These are phyloP conservation scores for Teratosphaeria viscida DNA, from an alignment of 2,329 filamentous ascomycete genomes.

Conservation along the genomic window DNA sequence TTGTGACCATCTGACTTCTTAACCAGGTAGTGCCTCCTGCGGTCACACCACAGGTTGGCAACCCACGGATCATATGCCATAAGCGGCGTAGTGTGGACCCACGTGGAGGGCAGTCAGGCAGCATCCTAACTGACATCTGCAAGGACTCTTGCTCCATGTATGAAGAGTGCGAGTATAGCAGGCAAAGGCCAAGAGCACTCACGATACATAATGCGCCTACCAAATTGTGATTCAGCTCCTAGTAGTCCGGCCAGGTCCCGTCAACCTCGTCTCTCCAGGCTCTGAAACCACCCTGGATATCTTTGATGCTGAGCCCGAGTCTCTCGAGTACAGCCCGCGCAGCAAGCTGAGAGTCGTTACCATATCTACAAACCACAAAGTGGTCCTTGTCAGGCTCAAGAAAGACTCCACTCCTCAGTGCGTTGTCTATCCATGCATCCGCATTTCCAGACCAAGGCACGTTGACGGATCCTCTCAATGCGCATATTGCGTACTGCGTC, in stretches of 20 bases:
- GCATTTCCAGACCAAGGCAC: slow-evolving; percentile 53
- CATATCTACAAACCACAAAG: slow-evolving; percentile 59
- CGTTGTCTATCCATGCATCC: slow-evolving; percentile 19
- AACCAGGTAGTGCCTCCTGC: too few species aligned
- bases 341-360: slow-evolving; percentile 69
- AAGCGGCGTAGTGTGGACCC: background rate
- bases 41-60: too few species aligned
- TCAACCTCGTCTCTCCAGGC: slow-evolving; percentile 66
- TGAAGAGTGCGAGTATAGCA: too few species aligned
- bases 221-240: background rate
- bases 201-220: too few species aligned
- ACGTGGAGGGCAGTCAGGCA: background rate
- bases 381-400: slow-evolving; percentile 33
- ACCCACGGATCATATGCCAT: background rate
- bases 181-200: too few species aligned
- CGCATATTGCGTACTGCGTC: slow-evolving; percentile 74
- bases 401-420: slow-evolving; percentile 12
- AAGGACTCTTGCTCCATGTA: background rate
- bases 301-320: slow-evolving; percentile 53
- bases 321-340: slow-evolving; percentile 54
- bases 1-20: too few species aligned
- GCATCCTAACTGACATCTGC: background rate
- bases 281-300: slow-evolving; percentile 60
- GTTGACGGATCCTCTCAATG: slow-evolving; percentile 65
- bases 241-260: slow-evolving; percentile 46